Evolutionary conservation across 371 early-diverging fungal species (phyloP).

Genomic region (Syncephalastrum contaminatum): DNA sequence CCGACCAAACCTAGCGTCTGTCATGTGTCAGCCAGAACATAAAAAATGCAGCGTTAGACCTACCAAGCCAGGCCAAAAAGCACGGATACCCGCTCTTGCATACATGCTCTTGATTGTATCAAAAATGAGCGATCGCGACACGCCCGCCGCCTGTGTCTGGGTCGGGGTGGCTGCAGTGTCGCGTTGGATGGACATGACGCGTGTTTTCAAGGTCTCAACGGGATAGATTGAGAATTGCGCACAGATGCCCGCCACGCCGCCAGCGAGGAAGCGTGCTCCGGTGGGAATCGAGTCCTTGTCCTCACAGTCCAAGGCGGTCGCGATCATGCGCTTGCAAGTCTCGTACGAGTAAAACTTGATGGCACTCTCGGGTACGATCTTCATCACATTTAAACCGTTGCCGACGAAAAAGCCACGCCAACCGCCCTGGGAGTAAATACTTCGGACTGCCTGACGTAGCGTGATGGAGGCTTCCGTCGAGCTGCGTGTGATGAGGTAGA

Average conservation of each 20-base stretch:
- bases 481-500: constrained; percentile 66
- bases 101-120: constrained; percentile 59
- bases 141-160: neutral
- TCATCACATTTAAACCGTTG: constrained; percentile 79
- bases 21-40: too few species aligned
- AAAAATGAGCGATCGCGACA: constrained; percentile 14
- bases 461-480: constrained; percentile 11
- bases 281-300: constrained; percentile 58
- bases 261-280: constrained; percentile 69
- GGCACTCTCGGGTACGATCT: constrained; percentile 82
- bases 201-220: constrained; percentile 73
- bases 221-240: constrained; percentile 76
- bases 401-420: constrained; percentile 75
- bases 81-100: constrained; percentile 55
- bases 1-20: constrained; percentile 50
- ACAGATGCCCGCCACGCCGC: constrained; percentile 72
- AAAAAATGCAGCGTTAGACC: neutral
- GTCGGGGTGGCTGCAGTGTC: constrained; percentile 2
- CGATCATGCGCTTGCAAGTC: constrained; percentile 55
- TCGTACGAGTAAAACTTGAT: constrained; percentile 76
- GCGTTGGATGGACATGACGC: constrained; percentile 59
- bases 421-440: constrained; percentile 66
- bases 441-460: constrained; percentile 33
- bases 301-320: constrained; percentile 32
- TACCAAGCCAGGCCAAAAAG: constrained; percentile 75